Conservation (phyloP, 2,329 filamentous ascomycete species). For the Colletotrichum destructivum region DNA sequence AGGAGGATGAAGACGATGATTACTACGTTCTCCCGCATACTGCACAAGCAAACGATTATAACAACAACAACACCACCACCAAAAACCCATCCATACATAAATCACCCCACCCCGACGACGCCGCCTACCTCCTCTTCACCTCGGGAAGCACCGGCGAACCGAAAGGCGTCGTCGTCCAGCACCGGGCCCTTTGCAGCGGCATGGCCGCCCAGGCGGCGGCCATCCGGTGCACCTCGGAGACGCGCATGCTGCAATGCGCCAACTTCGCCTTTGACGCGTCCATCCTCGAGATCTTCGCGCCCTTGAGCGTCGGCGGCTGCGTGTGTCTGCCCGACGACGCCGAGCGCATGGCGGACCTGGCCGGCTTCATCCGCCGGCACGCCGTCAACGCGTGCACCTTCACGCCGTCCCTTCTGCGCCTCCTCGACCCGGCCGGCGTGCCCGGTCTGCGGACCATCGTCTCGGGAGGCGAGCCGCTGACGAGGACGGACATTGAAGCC, state of each 20-base stretch:
- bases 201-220: background rate
- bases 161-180: constrained; percentile 3
- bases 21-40: background rate
- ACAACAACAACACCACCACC: too few relatives aligned
- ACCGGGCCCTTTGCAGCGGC: constrained; percentile 1
- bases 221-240: background rate
- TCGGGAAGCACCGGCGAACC: constrained; percentile 8
- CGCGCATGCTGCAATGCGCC: constrained; percentile 5
- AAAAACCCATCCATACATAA: background rate
- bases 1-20: background rate
- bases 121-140: constrained; percentile 2
- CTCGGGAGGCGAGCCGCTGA: background rate
- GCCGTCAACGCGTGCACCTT: background rate
- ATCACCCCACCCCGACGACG: background rate
- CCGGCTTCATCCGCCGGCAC: background rate
- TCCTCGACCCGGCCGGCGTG: background rate
- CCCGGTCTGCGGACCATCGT: constrained; percentile 5
- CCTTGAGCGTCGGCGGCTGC: background rate
- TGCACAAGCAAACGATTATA: too few relatives aligned
- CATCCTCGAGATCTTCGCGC: background rate
- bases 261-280: constrained; percentile 8
- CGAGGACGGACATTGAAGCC: background rate
- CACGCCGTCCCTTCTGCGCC: constrained; percentile 2
- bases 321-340: background rate
- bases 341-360: background rate